phyloP scores from a whole-genome alignment of 1,139 yeast genomes.

The Sugiyamaella sp. region DNA sequence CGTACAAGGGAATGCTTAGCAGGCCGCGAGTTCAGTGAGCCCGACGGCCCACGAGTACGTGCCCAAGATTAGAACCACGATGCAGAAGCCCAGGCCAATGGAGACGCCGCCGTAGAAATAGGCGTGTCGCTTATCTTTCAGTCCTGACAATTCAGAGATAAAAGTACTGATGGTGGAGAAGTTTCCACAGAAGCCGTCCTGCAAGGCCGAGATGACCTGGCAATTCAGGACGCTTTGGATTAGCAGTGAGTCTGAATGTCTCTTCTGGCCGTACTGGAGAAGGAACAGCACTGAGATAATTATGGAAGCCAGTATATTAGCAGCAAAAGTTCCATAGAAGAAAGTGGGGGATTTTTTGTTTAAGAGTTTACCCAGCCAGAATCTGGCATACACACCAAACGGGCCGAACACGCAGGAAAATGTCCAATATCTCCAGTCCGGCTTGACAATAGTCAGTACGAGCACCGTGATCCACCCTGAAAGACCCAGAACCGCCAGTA shows the following conservation, averaged over 20 bases:
- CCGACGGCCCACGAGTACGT: constrained; percentile 54
- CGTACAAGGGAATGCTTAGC: not conserved
- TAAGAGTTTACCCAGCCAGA: constrained; percentile 52
- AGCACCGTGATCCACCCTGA: constrained; percentile 49
- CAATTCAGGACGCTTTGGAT: constrained; percentile 48
- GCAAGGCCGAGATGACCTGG: constrained; percentile 59
- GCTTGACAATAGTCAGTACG: constrained; percentile 47
- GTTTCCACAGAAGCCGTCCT: constrained; percentile 76
- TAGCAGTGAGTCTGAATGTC: constrained; percentile 32
- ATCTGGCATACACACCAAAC: constrained; percentile 64
- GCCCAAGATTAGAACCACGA: constrained; percentile 51
- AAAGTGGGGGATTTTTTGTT: constrained; percentile 48
- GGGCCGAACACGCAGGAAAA: constrained; percentile 64
- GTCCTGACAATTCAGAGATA: constrained; percentile 60
- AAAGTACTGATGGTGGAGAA: constrained; percentile 80
- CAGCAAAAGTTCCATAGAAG: constrained; percentile 75
- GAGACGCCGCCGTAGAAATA: constrained; percentile 49
- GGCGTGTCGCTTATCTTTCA: constrained; percentile 39
- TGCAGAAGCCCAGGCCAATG: constrained; percentile 42
- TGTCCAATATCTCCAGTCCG: constrained; percentile 65
- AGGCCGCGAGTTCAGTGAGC: constrained; percentile 31
- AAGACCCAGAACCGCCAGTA: constrained; percentile 38
- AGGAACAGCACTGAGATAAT: constrained; percentile 60
- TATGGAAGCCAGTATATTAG: constrained; percentile 62
- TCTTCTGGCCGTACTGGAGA: constrained; percentile 51